Evolutionary conservation across 176 grass and related monocot species (phyloP), one percentile per base, ranked within the genome.

Genomic region (Triticum dicoccoides): DNA sequence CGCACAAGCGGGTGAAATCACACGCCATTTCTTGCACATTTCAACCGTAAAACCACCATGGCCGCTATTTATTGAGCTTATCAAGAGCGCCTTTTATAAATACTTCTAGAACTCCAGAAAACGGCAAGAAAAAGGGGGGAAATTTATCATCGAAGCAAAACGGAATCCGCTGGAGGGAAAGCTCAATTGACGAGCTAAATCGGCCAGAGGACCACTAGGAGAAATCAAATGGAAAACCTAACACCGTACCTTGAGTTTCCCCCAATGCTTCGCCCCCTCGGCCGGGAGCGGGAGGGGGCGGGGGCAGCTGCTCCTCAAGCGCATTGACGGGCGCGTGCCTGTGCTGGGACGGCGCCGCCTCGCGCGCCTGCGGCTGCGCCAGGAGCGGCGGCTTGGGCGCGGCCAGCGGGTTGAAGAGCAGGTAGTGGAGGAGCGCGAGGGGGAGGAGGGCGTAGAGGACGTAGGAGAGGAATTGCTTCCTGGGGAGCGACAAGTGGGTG

Each of bases 341-440:
- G 3, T 20, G 63, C 45, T 23, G 59, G 65, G 80, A 8, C 0
- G n/a, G 14, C 4, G 56, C 72, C 2, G 62, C 77, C 21, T 82
- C 78, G 1, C 12, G 71, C 1, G 29, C 29, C 29, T 30, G 29
- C 29, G 29, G 29, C 29, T 30, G 29, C 29, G 35, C 63, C 15
- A 13, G 69, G 35, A 62, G 63, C 1, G 63, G 3, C 69, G 76
- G 70, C 58, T 66, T 42, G 62, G 87, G 17, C 2, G 80, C 24
- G 56, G 45, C 25, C 41, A 62, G 20, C 11, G 89, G 86, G 61
- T 79, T 69, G 79, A 93, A 91, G 87, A 93, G 83, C 7, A 90
- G 91, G 62, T 91, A 80, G 32, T 93, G 96, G 89, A 93, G 81
- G 65, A 95, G 73, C 13, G 89, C 89, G 27, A 98, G 65, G 12